phyloP scores from a whole-genome alignment of 1,139 yeast genomes.

The Meyerozyma elateridarum region DNA sequence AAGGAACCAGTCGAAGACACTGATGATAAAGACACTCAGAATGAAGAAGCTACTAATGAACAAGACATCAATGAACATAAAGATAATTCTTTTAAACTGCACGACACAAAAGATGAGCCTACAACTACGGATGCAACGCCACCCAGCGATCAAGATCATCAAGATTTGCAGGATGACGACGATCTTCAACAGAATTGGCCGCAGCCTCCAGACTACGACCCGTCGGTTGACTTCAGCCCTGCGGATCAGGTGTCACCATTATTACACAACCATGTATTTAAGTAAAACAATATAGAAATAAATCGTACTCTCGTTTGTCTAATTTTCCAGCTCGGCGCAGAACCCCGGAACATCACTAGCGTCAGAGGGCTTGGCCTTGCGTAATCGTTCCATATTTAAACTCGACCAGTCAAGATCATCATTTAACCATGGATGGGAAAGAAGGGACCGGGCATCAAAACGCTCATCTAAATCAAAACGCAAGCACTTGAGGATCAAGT shows the following conservation, averaged over 20 bases:
- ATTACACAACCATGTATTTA: background rate
- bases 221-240: background rate
- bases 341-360: constrained; percentile 4
- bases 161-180: too few relatives aligned
- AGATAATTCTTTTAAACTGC: too few relatives aligned
- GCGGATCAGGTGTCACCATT: background rate
- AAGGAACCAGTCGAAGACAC: too few relatives aligned
- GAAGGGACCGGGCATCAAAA: constrained; percentile 13
- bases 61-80: too few relatives aligned
- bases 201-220: too few relatives aligned
- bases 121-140: too few relatives aligned
- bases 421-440: constrained; percentile 14
- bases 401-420: constrained; percentile 4
- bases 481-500: constrained; percentile 48
- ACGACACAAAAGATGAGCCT: too few relatives aligned
- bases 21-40: too few relatives aligned
- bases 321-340: constrained; percentile 2
- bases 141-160: too few relatives aligned
- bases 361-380: constrained; percentile 1
- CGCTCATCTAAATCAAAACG: constrained; percentile 11
- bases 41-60: too few relatives aligned
- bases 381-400: constrained; percentile 2
- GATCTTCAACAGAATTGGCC: too few relatives aligned
- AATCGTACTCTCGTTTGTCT: too few relatives aligned
- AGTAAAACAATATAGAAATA: constrained; percentile 1